Conservation (phyloP, 2,329 filamentous ascomycete genomes). For the Penicillium nordicum region DNA sequence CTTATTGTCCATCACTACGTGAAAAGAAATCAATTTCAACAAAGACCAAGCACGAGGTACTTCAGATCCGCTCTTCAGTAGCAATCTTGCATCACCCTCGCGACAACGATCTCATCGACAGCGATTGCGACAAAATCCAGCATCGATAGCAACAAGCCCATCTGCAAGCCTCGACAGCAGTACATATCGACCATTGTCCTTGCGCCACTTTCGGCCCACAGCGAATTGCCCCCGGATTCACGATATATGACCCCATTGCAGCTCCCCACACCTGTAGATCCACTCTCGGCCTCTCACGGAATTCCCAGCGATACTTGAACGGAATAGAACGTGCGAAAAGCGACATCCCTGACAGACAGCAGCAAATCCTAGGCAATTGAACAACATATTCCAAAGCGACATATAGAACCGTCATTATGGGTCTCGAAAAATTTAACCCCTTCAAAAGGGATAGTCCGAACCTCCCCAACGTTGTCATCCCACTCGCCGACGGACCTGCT, state of each 20-base stretch:
- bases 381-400: conserved; percentile 12
- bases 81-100: conserved; percentile 4
- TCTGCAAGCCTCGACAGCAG: neutral
- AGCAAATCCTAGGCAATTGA: conserved; percentile 4
- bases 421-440: conserved; percentile 41
- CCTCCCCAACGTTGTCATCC: conserved; percentile 51
- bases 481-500: conserved; percentile 46
- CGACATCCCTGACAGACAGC: conserved; percentile 7
- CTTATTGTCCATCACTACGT: neutral
- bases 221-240: neutral
- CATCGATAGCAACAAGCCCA: conserved; percentile 5
- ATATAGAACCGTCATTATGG: conserved; percentile 25
- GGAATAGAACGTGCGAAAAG: neutral
- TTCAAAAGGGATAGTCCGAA: conserved; percentile 52
- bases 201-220: neutral
- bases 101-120: neutral
- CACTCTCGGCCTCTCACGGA: neutral
- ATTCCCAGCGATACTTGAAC: conserved; percentile 1
- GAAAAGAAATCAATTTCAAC: conserved; percentile 11
- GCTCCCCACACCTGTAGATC: conserved; percentile 13
- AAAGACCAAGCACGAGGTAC: conserved; percentile 1
- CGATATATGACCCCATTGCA: conserved; percentile 7
- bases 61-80: conserved; percentile 15
- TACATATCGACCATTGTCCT: conserved; percentile 7
- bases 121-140: neutral